phyloP scores from a whole-genome alignment of 495 filamentous ascomycete genomes.

The Pseudoneurospora amorphoporcata region DNA sequence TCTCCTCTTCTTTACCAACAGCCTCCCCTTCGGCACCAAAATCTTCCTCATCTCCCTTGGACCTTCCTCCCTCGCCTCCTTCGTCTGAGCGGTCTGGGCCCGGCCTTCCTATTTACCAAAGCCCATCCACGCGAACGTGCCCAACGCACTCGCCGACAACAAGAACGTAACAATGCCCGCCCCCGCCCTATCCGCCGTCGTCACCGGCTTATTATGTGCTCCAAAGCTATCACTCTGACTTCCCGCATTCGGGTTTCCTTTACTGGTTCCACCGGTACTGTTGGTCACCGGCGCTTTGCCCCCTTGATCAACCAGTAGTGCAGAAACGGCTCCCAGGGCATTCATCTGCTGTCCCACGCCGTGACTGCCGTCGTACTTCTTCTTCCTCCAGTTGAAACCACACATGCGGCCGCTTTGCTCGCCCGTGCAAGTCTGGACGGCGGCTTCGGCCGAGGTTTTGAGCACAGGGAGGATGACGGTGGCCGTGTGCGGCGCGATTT shows the following conservation, averaged over 20 bases:
- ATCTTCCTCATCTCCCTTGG: background rate
- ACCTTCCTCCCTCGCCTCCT: background rate
- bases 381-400: constrained; percentile 56
- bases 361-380: constrained; percentile 45
- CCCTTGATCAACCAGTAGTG: constrained; percentile 31
- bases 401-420: constrained; percentile 49
- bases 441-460: constrained; percentile 53
- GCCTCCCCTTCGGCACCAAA: background rate
- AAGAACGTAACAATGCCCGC: constrained; percentile 53
- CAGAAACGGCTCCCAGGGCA: constrained; percentile 53
- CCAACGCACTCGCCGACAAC: constrained; percentile 26
- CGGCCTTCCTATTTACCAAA: constrained; percentile 12
- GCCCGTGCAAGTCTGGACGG: constrained; percentile 57
- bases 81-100: background rate
- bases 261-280: constrained; percentile 52
- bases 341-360: constrained; percentile 64
- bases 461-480: constrained; percentile 56
- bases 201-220: constrained; percentile 26
- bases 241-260: constrained; percentile 53
- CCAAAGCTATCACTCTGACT: constrained; percentile 15
- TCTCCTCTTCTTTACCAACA: background rate
- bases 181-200: constrained; percentile 52
- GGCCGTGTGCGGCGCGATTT: constrained; percentile 58
- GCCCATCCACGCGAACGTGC: constrained; percentile 40
- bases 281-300: constrained; percentile 43